Base-by-base conservation (phyloP, 306 rosid genomes). In the Pterocarpus macrocarpus region DNA sequence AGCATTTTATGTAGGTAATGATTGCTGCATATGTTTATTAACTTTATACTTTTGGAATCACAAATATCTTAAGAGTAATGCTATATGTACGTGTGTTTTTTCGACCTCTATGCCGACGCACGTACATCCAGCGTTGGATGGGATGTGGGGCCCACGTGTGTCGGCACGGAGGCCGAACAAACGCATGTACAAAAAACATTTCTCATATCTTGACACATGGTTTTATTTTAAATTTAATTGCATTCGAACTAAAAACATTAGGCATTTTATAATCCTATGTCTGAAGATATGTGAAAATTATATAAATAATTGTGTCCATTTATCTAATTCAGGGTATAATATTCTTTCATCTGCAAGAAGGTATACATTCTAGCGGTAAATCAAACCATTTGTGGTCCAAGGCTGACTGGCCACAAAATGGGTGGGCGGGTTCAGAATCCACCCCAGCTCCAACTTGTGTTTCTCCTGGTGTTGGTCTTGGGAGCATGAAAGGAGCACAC, bases 371-470 rank as follows among this genome's bases (percentile, higher is more conserved):
- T 57, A 81, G 86, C 78, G 81, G 80, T 81, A 82, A 85, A 67
- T 87, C 86, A 56, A 90, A 83, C 75, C 84, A 84, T 89, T 83
- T 93, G 78, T 95, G 97, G 99, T 86, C 94, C 43, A 87, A 80
- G 71, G 92, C 91, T 67, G 99, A 93, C 81, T 95, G 99, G 99
- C 99, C 99, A 53, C 88, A 73, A 83, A 90, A 91, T 73, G 99
- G 97, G 80, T 93, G 97, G 99, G 97, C 99, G 58, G 97, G 93
- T 82, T 90, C 92, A 75, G 91, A 89, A 74, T 89, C 94, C 9
- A 93, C 89, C 71, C 95, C 97, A 64, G 88, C 94, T 83, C 97
- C 92, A 33, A 90, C 97, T 2, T 90, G 82, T 71, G 95, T 93
- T 78, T 95, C 94, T 83, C 92, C 97, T 61, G 97, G 97, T 70